phyloP scores from a whole-genome alignment of 148 eudicot species.

The Beta vulgaris region DNA sequence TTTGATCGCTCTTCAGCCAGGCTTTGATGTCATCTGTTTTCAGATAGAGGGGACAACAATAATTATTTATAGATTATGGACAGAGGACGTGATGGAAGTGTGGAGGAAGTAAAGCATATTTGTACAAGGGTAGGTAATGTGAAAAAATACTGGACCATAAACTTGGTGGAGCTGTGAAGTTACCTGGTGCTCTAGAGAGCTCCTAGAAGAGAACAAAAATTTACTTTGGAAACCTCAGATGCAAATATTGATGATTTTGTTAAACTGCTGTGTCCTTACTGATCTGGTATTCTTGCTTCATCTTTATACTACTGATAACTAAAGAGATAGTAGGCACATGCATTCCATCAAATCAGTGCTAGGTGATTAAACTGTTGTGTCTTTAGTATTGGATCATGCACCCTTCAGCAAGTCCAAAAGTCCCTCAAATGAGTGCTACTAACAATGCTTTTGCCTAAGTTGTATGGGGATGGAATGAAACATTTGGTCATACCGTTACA shows the following conservation, averaged over 20 bases:
- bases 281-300: background rate
- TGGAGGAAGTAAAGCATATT: background rate
- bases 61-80: too few species aligned
- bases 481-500: too few species aligned
- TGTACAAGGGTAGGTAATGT: background rate
- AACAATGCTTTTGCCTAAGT: too few species aligned
- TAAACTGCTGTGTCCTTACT: background rate
- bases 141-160: background rate
- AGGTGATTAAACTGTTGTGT: too few species aligned
- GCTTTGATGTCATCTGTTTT: background rate
- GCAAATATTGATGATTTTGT: background rate
- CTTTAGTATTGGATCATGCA: too few species aligned
- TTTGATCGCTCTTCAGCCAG: background rate
- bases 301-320: background rate
- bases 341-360: too few species aligned
- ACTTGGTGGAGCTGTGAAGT: background rate
- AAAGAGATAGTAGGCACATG: background rate
- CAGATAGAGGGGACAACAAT: background rate
- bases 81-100: background rate
- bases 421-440: too few species aligned
- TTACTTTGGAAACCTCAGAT: background rate
- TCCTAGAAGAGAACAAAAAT: background rate
- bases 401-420: too few species aligned
- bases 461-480: too few species aligned
- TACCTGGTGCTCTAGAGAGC: background rate